A percentile compares a stretch with the other conserved stretches of the same genome.
These are phyloP conservation scores for Amauroascus verrucosus DNA, from an alignment of 2,329 filamentous ascomycete species.

Conservation along the genomic window DNA sequence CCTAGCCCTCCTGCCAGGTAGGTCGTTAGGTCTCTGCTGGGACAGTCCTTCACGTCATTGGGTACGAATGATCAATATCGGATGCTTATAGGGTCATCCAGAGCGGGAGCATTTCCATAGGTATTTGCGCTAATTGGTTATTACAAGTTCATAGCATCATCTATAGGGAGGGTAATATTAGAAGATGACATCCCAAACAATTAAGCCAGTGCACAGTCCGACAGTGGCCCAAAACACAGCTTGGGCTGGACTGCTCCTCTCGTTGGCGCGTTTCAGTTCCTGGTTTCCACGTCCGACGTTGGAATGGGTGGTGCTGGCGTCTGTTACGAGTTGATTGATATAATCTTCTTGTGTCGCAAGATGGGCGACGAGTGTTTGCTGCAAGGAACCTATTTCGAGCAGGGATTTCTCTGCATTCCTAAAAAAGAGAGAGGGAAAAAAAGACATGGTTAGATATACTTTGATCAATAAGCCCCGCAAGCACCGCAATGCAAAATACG, in stretches of 20 bases:
- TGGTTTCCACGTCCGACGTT: slow-evolving; percentile 86
- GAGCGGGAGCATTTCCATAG: too few relatives aligned
- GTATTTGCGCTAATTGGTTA: too few relatives aligned
- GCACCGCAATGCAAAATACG: not conserved
- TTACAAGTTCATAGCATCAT: too few relatives aligned
- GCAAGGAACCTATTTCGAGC: slow-evolving; percentile 83
- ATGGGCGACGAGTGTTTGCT: slow-evolving; percentile 78
- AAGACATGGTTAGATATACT: not conserved
- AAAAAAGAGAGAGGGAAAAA: slow-evolving; percentile 11
- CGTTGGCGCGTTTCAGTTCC: slow-evolving; percentile 73
- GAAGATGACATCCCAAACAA: slow-evolving; percentile 67
- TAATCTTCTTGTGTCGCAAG: slow-evolving; percentile 76
- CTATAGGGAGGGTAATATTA: slow-evolving; percentile 23
- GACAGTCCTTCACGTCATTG: too few relatives aligned
- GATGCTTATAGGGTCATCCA: too few relatives aligned
- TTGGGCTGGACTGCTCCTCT: slow-evolving; percentile 60
- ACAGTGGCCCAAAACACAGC: slow-evolving; percentile 73
- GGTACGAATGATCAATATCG: too few relatives aligned
- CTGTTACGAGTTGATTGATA: slow-evolving; percentile 77
- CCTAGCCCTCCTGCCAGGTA: too few relatives aligned
- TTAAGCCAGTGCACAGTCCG: slow-evolving; percentile 61
- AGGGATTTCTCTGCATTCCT: slow-evolving; percentile 84
- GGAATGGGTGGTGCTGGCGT: slow-evolving; percentile 69
- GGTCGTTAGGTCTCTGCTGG: too few relatives aligned
- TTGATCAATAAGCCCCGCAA: too few relatives aligned